phyloP scores from a whole-genome alignment of 192 early-diverging fungal species.

The Coemansia sp. region DNA sequence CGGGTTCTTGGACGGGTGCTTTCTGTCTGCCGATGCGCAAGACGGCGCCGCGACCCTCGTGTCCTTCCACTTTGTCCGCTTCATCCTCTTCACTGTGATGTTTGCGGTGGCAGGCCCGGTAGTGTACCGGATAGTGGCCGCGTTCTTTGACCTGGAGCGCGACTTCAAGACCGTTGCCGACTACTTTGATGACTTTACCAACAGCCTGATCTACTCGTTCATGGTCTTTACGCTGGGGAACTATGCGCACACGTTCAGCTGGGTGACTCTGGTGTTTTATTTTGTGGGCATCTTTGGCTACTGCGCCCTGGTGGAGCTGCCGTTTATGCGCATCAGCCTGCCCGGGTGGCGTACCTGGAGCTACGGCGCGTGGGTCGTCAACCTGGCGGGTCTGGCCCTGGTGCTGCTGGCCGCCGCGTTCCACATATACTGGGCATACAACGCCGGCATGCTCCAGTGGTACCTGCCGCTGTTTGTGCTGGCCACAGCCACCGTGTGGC shows the following conservation, averaged over 20 bases:
- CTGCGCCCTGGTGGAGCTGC: constrained; percentile 57
- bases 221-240: constrained; percentile 73
- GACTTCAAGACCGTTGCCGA: constrained; percentile 57
- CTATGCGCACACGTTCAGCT: constrained; percentile 61
- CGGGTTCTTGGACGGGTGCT: constrained; percentile 44
- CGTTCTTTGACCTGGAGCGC: constrained; percentile 61
- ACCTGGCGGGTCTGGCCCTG: constrained; percentile 49
- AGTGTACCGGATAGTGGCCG: constrained; percentile 55
- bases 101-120: constrained; percentile 33
- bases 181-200: constrained; percentile 61
- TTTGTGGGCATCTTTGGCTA: constrained; percentile 52
- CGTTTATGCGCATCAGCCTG: constrained; percentile 63
- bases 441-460: constrained; percentile 36
- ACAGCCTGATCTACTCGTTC: constrained; percentile 54
- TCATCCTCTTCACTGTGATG: constrained; percentile 31
- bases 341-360: constrained; percentile 59
- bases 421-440: constrained; percentile 40
- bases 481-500: constrained; percentile 31
- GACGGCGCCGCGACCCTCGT: constrained; percentile 36
- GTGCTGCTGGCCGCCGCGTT: constrained; percentile 58
- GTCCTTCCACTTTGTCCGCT: constrained; percentile 38
- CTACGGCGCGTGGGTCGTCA: constrained; percentile 59
- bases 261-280: constrained; percentile 40
- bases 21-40: constrained; percentile 16
- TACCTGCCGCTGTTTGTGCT: constrained; percentile 42